Conservation (phyloP, 2,329 filamentous ascomycete genomes). For the Verruconis gallopava region DNA sequence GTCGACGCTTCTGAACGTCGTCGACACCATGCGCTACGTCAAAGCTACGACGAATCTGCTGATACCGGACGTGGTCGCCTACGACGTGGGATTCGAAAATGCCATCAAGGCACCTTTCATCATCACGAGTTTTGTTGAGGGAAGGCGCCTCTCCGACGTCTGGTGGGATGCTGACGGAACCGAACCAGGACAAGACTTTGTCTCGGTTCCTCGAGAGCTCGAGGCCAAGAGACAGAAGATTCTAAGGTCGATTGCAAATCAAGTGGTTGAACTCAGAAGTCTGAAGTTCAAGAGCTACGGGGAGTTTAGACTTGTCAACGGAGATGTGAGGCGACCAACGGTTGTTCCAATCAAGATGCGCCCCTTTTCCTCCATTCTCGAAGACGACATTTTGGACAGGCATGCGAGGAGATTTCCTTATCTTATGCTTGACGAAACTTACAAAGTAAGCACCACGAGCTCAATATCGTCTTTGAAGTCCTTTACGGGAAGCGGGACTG, state of each 20-base stretch:
- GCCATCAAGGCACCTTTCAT: not conserved
- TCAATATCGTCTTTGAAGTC: too few relatives aligned
- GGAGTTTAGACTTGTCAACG: not conserved
- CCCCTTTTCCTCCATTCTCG: not conserved
- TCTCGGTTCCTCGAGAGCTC: not conserved
- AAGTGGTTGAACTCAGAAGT: not conserved
- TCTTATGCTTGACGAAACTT: not conserved
- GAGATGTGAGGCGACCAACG: not conserved
- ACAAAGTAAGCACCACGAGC: too few relatives aligned
- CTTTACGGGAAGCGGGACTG: not conserved
- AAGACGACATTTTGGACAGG: not conserved
- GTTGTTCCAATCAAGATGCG: not conserved
- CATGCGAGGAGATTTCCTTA: not conserved
- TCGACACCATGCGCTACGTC: not conserved
- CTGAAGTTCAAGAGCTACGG: not conserved
- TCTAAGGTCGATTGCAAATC: conserved; percentile 1
- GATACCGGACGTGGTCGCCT: not conserved
- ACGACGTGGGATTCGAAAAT: not conserved
- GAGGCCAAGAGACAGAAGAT: conserved; percentile 4
- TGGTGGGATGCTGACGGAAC: not conserved
- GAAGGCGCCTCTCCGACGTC: not conserved
- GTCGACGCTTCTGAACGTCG: not conserved
- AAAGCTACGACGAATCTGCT: not conserved
- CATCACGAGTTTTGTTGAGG: not conserved
- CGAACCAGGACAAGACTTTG: not conserved